Evolutionary conservation across 257 asterid genomes (phyloP), one percentile per base, ranked within the genome.

Genomic region (Jaltomata sinuosa): DNA sequence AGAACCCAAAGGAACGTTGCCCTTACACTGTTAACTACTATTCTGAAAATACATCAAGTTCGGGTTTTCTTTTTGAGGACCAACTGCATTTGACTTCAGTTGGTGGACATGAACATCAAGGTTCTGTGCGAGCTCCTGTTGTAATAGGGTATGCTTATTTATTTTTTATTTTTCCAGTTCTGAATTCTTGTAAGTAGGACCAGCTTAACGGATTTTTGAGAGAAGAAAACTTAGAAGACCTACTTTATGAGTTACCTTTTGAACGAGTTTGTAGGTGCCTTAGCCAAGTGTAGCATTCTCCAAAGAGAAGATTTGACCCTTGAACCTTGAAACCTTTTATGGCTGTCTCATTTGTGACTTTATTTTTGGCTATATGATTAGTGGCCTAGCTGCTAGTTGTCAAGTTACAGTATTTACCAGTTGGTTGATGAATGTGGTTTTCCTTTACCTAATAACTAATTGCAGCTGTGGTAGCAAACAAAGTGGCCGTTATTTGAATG

Each of bases 381-480:
- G 42, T 49, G 15, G 5, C 59, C 18, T 27, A 47, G 61, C 81
- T 76, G 11, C 49, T 67, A 64, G 80, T 31, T 47, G 32, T 32
- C 36, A 83, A 47, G 81, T 76, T 76, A 47, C 27, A 47, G 42
- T 47, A 45, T 76, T 47, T 76, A 47, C 81, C 81, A 16, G 81
- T 76, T 76, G 81, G 42, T 27, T 47, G 80, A 45, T 31, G 80
- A 65, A 83, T 34, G 21, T 32, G 52, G 32, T 67, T 49, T 82
- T 12, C n/a, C 18, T 49, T 83, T 83, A 45, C 50, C 62, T 47
- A 83, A 19, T 65, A 32, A 42, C 47, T 49, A 31, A 79, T 86
- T 86, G 85, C 91, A 94, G 98, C 62, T 94, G 98, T 86, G 98
- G 98, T 71, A 91, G 93, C 91, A 91, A 88, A 88, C 98, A 94